Evolutionary conservation across 2,329 filamentous ascomycete species (phyloP), one percentile per base, ranked within the genome.

Genomic region (Corniculantispora saksenae): DNA sequence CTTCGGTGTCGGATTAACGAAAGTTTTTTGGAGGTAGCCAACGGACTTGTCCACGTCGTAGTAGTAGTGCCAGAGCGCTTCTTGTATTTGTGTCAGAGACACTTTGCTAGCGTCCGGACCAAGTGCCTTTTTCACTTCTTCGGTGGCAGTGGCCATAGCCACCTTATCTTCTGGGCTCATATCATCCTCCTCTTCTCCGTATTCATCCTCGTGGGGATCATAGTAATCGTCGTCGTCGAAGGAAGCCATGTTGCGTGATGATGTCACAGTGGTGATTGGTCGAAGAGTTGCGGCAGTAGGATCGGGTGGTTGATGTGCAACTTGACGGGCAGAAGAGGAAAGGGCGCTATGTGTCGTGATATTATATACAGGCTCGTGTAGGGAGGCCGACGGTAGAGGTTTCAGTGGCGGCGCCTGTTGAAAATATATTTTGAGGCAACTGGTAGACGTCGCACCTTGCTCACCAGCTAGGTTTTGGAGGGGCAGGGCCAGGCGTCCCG

Each of bases 51-150:
- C 90, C 35, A 97, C 83, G 72, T 99, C 94, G 75, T 94, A 98
- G 76, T 94, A 98, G 77, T 97, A 97, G 78, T 99, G 88, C 93
- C 93, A 98, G 19, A 99, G 79, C 0, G 94, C 86, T 67, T 98
- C 94, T 75, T 97, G 88, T 67, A 97, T 94, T 73, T 97, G 90
- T 45, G 73, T 76, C 54, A 76, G 79, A 43, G 83, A 85, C 70
- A 89, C 83, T 67, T 86, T 87, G 68, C 79, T 79, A 38, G 83
- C 81, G 66, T 86, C 82, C 12, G 80, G 76, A 8, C 88, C 90
- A n/a, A 97, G 81, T 10, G 84, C 83, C 67, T 82, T 82, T 66
- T 86, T 84, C 43, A 96, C 90, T 68, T 89, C 83, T 47, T 83
- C 81, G 1, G 89, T 92, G 59, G 89, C 90, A 47, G 85, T 77